Evolutionary conservation across 345 rosid genomes (phyloP).

Genomic region (Excoecaria cochinchinensis): DNA sequence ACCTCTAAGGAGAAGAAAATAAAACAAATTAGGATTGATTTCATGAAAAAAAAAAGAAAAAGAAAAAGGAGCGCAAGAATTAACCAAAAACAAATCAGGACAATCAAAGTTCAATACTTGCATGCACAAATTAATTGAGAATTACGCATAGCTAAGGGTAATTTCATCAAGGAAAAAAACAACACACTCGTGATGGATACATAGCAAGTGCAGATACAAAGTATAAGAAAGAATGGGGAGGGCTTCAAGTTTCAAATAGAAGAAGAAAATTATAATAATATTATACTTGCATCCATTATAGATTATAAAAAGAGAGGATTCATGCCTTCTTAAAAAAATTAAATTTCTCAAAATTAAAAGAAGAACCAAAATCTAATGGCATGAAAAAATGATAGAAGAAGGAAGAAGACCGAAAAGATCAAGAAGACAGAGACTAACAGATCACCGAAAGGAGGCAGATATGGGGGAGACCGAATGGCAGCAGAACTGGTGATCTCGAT

Average conservation of each 20-base stretch:
- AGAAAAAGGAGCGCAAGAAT: neutral
- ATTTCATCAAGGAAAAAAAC: constrained; percentile 1
- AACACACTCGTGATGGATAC: neutral
- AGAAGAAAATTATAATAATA: constrained; percentile 20
- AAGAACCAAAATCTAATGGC: no score
- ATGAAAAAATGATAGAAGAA: no score
- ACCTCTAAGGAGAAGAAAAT: constrained; percentile 20
- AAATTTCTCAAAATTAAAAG: no score
- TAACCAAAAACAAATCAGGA: no score
- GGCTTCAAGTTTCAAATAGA: constrained; percentile 9
- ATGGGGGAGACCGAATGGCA: no score
- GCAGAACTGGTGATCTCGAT: no score
- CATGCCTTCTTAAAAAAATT: no score
- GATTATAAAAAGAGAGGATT: no score
- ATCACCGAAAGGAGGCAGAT: no score
- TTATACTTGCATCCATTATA: no score
- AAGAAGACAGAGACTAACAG: no score
- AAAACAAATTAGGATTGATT: constrained; percentile 24
- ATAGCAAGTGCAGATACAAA: constrained; percentile 18
- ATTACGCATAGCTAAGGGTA: constrained; percentile 5
- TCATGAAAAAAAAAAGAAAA: neutral
- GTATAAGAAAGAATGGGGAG: neutral
- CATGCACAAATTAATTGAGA: constrained; percentile 14
- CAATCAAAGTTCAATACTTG: constrained; percentile 15
- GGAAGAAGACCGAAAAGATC: no score